Evolutionary conservation across 2,329 filamentous ascomycete species (phyloP).

Genomic region (Aspergillus melleus): DNA sequence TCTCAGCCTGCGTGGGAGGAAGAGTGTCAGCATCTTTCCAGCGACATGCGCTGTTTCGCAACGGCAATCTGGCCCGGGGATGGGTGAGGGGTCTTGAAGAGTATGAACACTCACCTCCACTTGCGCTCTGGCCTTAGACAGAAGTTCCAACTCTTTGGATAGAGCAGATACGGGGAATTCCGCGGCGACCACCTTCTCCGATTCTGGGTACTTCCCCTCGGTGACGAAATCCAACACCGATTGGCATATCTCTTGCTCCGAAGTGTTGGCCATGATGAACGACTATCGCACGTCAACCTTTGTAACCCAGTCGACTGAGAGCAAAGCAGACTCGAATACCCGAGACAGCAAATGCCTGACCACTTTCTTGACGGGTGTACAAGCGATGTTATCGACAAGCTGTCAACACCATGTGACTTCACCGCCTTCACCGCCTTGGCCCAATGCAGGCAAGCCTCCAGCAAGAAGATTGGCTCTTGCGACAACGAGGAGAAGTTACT

Average conservation of each 20-base stretch:
- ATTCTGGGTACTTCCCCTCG: conserved; percentile 57
- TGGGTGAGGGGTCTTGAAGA: background rate
- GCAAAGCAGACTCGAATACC: background rate
- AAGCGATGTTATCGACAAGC: too few species aligned
- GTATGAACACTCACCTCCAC: conserved; percentile 48
- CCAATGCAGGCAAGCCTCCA: background rate
- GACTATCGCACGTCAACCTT: background rate
- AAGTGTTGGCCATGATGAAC: conserved; percentile 32
- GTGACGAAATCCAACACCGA: conserved; percentile 66
- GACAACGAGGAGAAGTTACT: background rate
- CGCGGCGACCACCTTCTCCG: conserved; percentile 56
- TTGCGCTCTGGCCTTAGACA: conserved; percentile 54
- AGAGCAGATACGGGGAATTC: conserved; percentile 52
- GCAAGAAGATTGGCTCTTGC: background rate
- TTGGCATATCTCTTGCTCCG: conserved; percentile 51
- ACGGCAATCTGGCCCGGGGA: background rate
- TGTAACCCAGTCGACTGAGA: background rate
- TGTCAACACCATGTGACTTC: conserved; percentile 35
- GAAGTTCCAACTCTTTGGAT: conserved; percentile 50
- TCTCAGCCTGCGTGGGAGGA: conserved; percentile 58
- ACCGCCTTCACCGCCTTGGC: conserved; percentile 26
- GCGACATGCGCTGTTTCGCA: background rate
- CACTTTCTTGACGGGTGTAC: too few species aligned
- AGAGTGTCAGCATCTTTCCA: conserved; percentile 11
- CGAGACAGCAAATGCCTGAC: too few species aligned